Base-by-base conservation (phyloP, 2,329 filamentous ascomycete species). In the Fusarium nematophilum region DNA sequence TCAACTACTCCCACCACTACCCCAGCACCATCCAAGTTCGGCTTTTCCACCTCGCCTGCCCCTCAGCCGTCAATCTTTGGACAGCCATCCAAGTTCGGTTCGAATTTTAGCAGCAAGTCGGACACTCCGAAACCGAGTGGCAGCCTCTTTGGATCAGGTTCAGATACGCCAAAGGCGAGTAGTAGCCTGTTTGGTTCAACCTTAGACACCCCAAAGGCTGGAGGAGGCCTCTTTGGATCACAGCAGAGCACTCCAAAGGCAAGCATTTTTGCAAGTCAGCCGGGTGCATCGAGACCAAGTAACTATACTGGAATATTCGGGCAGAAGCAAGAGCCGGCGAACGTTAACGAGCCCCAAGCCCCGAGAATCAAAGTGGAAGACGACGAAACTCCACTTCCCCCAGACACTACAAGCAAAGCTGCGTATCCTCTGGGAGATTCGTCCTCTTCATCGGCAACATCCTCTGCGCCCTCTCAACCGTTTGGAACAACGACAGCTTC, bases 371-470 rank as follows among this genome's bases (percentile, higher is more conserved):
- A 79, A 59, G 57, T 68, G 31, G 72, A 72, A 37, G 66, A 71
- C 30, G 64, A 71, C 51, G 75, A 75, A 55, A 72, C 67, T 17
- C 83, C 84, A 53, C 72, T 86, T 5, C 83, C 84, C 27, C 83
- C 84, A 17, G 83, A 86, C 58, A 73, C 81, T 53, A 85, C 78
- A 48, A 86, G 83, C 77, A 85, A 81, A 75, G 72, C 74, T 53
- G 70, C 75, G 44, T 85, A 79, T 66, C 73, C 77, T 43, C 62
- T 83, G 31, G 81, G 79, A 40, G 80, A 83, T 55, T 83, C 81
- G 14, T 81, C 80, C 29, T 83, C 81, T 36, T 84, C 83, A 56
- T 85, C 83, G 39, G 75, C 77, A 58, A 72, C 75, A 46, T 80
- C 81, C 50, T 73, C 69, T 64, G 62, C 56, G 14, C 38, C 66